Evolutionary conservation across 177 flowering plant genomes (phyloP), one percentile per base, ranked within the genome.

Genomic region (Vitis hybrid): DNA sequence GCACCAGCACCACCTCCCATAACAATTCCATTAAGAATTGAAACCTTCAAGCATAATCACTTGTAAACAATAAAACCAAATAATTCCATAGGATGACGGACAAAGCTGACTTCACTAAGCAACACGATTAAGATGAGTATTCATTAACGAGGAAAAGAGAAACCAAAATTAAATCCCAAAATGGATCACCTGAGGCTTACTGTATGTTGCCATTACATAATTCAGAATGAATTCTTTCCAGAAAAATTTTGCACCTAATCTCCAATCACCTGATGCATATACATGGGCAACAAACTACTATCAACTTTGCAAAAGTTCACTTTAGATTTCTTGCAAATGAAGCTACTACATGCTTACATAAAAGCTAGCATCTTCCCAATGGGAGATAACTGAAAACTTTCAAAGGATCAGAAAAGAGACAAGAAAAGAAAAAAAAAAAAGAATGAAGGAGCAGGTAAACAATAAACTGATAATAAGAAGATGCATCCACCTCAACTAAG

Each of bases 1-100:
- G 70, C 82, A 69, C 99, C 99, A 73, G 90, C 92, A 10, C 99
- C 99, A 61, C 99, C 94, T 64, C 99, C 99, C 96, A 95, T 87
- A 60, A 90, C 94, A 80, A 95, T 88, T 58, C 99, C 99, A 83
- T 93, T 79, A 58, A 95, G 90, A 75, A 95, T 68, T 16, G 99
- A 95, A 71, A 95, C 97, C 99, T 94, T 77, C 67, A 78, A 72
- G 15, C 12, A 69, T 66, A 55, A 65, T 61, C 12, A 18, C 20
- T 68, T 48, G 69, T 64, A 19, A 74, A 61, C 12, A 50, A 15
- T 49, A 53, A 49, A 61, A 50, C n/a, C 12, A 26, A 1, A 71
- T 62, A 51, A 59, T 39, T 45, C 14, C 12, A 26, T 31, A 39
- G 45, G 45, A 39, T 39, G 45, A 39, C 1, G 5, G 45, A 4